A percentile compares a stretch with the other conserved stretches of the same genome.
phyloP scores from a whole-genome alignment of 208 protist species.

The Balamuthia mandrillaris region DNA sequence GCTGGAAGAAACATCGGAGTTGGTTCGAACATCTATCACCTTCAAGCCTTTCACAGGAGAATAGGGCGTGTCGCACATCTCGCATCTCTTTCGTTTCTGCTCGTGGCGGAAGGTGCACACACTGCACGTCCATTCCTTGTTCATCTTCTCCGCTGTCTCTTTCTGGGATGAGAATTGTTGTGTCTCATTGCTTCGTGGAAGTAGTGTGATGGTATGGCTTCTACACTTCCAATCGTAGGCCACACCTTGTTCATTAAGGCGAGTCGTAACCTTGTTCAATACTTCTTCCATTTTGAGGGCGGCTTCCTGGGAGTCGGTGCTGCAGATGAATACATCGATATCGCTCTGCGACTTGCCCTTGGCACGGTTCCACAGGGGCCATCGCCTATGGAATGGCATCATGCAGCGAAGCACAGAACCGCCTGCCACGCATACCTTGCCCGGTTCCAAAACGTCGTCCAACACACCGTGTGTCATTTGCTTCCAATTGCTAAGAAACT shows the following conservation, averaged over 20 bases:
- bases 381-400: not conserved
- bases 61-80: conserved; percentile 17
- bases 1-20: no score
- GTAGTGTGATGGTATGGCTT: conserved; percentile 24
- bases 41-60: not conserved
- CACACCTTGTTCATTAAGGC: not conserved
- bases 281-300: not conserved
- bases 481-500: not conserved
- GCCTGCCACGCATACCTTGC: conserved; percentile 40
- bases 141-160: no score
- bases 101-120: not conserved
- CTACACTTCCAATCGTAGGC: conserved; percentile 15
- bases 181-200: not conserved
- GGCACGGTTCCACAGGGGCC: no score
- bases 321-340: conserved; percentile 22
- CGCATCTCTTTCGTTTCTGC: not conserved
- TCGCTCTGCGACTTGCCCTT: no score
- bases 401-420: conserved; percentile 27
- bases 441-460: conserved; percentile 8
- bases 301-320: not conserved
- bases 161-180: no score
- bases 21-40: no score
- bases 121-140: conserved; percentile 23
- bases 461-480: conserved; percentile 22
- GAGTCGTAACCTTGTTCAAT: not conserved